These are phyloP conservation scores for Phytophthora pistaciae DNA, from an alignment of 352 stramenopile species.

Conservation along the genomic window DNA sequence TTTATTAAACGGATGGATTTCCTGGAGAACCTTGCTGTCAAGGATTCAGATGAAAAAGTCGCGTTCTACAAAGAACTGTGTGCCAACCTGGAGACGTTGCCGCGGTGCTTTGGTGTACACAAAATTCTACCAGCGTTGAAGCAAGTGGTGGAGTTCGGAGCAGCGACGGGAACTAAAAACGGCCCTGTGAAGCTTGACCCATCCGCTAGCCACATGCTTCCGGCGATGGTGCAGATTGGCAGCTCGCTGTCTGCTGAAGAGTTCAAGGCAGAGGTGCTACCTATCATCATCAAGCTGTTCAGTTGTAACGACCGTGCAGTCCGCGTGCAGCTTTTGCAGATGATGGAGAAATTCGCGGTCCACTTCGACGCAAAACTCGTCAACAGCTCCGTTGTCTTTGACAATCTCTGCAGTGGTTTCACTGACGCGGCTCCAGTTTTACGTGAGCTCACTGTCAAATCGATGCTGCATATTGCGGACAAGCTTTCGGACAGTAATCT, in stretches of 20 bases:
- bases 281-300: conserved; percentile 91
- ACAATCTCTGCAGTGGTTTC: conserved; percentile 93
- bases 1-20: conserved; percentile 96
- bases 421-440: conserved; percentile 89
- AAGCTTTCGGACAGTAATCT: conserved; percentile 92
- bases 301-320: conserved; percentile 93
- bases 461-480: conserved; percentile 92
- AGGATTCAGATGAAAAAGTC: conserved; percentile 94
- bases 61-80: conserved; percentile 95
- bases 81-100: conserved; percentile 71
- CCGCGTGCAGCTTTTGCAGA: conserved; percentile 91
- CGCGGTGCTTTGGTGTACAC: conserved; percentile 79
- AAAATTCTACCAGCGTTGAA: conserved; percentile 90
- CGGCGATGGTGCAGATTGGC: conserved; percentile 89
- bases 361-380: conserved; percentile 93
- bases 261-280: conserved; percentile 90
- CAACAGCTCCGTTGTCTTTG: conserved; percentile 91
- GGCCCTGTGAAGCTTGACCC: conserved; percentile 81
- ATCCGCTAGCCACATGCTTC: conserved; percentile 89
- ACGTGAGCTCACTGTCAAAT: conserved; percentile 93
- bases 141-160: conserved; percentile 84
- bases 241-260: conserved; percentile 78
- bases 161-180: conserved; percentile 60
- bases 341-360: conserved; percentile 91
- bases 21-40: conserved; percentile 94